Evolutionary conservation across 352 stramenopile species (phyloP).

Genomic region (Phytophthora meadii): DNA sequence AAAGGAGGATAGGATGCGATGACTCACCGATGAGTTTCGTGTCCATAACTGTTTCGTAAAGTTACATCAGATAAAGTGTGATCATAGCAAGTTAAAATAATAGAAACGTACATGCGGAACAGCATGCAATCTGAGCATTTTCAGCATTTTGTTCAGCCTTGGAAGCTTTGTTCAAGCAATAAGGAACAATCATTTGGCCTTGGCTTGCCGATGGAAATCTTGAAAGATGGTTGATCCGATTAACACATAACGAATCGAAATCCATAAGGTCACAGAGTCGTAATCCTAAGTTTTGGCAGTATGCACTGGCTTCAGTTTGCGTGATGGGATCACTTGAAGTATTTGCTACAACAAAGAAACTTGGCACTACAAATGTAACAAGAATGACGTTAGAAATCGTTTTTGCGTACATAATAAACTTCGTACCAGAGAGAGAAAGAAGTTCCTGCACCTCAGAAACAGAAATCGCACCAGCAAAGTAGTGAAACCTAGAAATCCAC

Average conservation of each 20-base stretch:
- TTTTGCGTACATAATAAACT: not conserved
- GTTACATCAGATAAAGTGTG: not conserved
- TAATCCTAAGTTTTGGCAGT: conserved; percentile 33
- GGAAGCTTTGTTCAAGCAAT: conserved; percentile 15
- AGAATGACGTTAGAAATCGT: not conserved
- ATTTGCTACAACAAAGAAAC: conserved; percentile 16
- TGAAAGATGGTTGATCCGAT: conserved; percentile 8
- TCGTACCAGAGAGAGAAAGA: conserved; percentile 50
- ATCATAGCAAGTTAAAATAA: not conserved
- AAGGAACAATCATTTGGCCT: not conserved
- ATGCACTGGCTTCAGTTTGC: conserved; percentile 13
- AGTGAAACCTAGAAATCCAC: conserved; percentile 60
- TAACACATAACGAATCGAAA: conserved; percentile 45
- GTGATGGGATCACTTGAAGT: not conserved
- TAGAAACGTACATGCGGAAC: conserved; percentile 38
- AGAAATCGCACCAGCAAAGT: conserved; percentile 45
- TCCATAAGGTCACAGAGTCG: conserved; percentile 53
- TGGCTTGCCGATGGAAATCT: conserved; percentile 31
- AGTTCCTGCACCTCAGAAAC: conserved; percentile 45
- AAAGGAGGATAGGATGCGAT: conserved; percentile 8
- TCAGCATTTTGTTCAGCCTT: conserved; percentile 35
- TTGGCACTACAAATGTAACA: conserved; percentile 15
- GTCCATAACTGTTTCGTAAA: conserved; percentile 10
- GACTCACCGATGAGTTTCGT: conserved; percentile 31
- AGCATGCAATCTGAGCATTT: conserved; percentile 46